phyloP scores from a whole-genome alignment of 2,329 filamentous ascomycete species.

The Beauveria rudraprayagi region DNA sequence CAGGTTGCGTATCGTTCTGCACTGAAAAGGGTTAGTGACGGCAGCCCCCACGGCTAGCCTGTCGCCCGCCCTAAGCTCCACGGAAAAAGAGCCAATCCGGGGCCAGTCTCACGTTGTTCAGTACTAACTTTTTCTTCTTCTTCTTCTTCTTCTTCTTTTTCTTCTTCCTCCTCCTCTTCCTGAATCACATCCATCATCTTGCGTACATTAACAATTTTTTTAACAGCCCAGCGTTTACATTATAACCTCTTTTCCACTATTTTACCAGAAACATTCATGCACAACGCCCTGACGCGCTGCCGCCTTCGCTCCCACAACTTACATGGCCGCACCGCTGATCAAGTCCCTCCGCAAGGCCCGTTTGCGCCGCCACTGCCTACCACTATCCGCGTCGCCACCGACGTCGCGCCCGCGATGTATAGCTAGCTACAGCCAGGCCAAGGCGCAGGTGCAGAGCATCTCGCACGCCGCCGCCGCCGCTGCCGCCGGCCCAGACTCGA shows the following conservation, averaged over 20 bases:
- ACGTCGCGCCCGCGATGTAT: conserved; percentile 16
- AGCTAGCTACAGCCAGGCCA: conserved; percentile 23
- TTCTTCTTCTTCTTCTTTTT: neutral
- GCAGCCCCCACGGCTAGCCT: too few relatives aligned
- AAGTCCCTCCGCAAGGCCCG: conserved; percentile 1
- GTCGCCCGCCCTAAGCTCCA: too few relatives aligned
- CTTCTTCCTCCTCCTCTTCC: neutral
- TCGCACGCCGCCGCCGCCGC: neutral
- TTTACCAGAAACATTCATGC: neutral
- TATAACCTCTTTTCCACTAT: neutral
- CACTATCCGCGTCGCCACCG: neutral
- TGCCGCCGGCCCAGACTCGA: neutral
- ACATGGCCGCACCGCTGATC: neutral
- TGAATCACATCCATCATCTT: neutral
- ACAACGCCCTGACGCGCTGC: neutral
- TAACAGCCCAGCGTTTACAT: too few relatives aligned
- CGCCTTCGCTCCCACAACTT: neutral
- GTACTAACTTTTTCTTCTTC: neutral
- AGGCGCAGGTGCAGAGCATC: conserved; percentile 22
- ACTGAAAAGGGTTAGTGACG: too few relatives aligned
- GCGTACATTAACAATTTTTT: neutral
- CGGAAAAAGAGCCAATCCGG: conserved; percentile 3
- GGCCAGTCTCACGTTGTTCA: neutral
- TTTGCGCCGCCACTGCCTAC: neutral
- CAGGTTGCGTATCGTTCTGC: too few relatives aligned